Base-by-base conservation (phyloP, 2,329 filamentous ascomycete genomes). In the Fusarium sp. region DNA sequence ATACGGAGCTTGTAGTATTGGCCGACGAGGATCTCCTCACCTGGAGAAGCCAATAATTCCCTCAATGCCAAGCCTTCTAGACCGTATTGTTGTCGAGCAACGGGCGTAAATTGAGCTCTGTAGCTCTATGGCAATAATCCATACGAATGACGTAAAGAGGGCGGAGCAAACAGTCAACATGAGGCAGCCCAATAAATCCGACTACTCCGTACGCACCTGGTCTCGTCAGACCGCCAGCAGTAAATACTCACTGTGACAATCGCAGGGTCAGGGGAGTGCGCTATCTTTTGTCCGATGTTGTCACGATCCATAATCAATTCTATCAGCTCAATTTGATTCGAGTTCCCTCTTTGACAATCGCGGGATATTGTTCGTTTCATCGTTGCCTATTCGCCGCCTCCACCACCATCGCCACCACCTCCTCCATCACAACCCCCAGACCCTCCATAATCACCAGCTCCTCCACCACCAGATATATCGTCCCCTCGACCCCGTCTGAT, bases 361-460 rank as follows among this genome's bases (percentile, higher is more conserved):
- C 14, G 4, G 6, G 7, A 3, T 4, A 5, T 13, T 26, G 16
- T 3, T 6, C 3, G 8, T 16, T 22, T 2, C 1, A 22, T 53
- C 4, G 7, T 26, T 33, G 5, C 38, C 38, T 56, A 56, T 22
- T 50, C 42, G 7, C 56, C 56, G 0, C 48, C 47, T 28, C 61
- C 61, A 3, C 44, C 47, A 4, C 48, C 63, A 18, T 33, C 56
- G 16, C 44, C 44, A 11, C 20, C 56, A 1, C 56, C 44, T 5
- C 45, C 59, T 31, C 41, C 60, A 36, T 47, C 60, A 6, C 44
- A 60, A 11, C 55, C 36, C 3, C 26, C 28, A 3, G 13, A 33
- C 0, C 31, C 41, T 28, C 30, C 39, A 48, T 58, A 59, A 22
- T 59, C 26, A 3, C 59, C 61, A 22, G 31, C 58, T 16, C 58